Base-by-base conservation (phyloP, 2,329 filamentous ascomycete genomes). In the Penicillium sp. region DNA sequence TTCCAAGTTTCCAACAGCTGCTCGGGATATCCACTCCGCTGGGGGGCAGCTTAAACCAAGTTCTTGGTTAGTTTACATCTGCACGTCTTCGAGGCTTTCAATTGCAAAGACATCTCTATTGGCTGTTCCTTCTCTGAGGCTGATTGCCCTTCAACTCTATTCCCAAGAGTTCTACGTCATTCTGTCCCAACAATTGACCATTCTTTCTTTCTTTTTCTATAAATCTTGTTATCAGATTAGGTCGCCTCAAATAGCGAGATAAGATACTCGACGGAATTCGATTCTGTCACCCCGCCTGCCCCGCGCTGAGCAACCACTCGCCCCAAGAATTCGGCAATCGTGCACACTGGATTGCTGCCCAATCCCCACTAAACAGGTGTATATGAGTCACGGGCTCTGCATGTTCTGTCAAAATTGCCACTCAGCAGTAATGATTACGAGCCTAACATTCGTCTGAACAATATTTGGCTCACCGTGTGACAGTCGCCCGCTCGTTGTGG, bases 141-240 rank as follows among this genome's bases (percentile, higher is more conserved):
- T 64, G 59, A 60, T 52, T 51, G 29, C 55, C 19, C 23, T 53
- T 41, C 23, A 58, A 65, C 63, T 62, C 59, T 58, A 61, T 58
- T 50, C 48, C 46, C 44, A 26, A 17, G 48, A 30, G 44, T 46
- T 59, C 38, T 58, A 63, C 60, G 54, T 64, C 64, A 66, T 62
- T 57, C 38, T 46, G 31, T 55, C 44, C 48, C 57, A 5, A 50
- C 56, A 47, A 62, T 61, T 58, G 56, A 15, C 13, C 35, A 15
- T 15, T 44, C 21, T 30, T 26, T 53, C 38, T 48, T 53, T 13
- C 41, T 51, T 53, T 56, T 51, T 56, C 57, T 41, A 53, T 44
- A 21, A 13, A 21, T 49, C 50, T 52, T 45, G 49, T 21, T 13
- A 38, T 26, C 23, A 30, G 38, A 30, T 26, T 23, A 56, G 7